Base-by-base conservation (phyloP, 805 yeast species). In the Zygotorulaspora chibaensis region DNA sequence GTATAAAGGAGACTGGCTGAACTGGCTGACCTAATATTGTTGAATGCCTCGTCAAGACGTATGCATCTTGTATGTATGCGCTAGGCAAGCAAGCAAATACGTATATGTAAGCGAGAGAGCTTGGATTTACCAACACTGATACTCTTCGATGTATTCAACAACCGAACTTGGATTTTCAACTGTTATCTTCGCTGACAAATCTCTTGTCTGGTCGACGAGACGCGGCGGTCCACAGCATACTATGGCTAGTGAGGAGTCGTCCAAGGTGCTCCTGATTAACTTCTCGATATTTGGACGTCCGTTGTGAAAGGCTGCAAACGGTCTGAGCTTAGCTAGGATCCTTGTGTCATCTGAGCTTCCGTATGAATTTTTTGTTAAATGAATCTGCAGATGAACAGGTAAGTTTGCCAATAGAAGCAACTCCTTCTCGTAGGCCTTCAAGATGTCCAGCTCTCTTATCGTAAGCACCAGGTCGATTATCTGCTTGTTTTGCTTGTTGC, bases 61-160 rank as follows among this genome's bases (percentile, higher is more conserved):
- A 20, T 20, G 25, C 4, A 20, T 20, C 9, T 5, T 29, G 33
- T 29, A 8, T 4, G 33, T 12, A 13, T 29, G 9, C 9, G 5
- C 33, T 13, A 5, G 16, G 16, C 12, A 33, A 10, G 36, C n/a
- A 33, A 10, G 36, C 36, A 33, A 33, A 33, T 33, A 9, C 7
- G 36, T 16, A 9, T 13, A 33, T 33, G 20, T 20, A 20, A 20
- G 25, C 25, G 25, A 20, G 16, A 33, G 20, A 16, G n/a, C n/a
- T n/a, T 13, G 16, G 25, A 25, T 40, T 39, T 36, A 81, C 95
- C 95, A 86, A 11, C 75, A 71, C 66, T 84, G 88, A 40, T 83
- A 73, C 58, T 84, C 90, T 60, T 87, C 95, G 58, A 72, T 81
- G 56, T 81, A 81, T 50, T 83, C 90, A 15, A 85, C 75, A 36